These are phyloP conservation scores for Nitzschia putrida DNA, from an alignment of 108 stramenopile genomes.

Conservation along the genomic window DNA sequence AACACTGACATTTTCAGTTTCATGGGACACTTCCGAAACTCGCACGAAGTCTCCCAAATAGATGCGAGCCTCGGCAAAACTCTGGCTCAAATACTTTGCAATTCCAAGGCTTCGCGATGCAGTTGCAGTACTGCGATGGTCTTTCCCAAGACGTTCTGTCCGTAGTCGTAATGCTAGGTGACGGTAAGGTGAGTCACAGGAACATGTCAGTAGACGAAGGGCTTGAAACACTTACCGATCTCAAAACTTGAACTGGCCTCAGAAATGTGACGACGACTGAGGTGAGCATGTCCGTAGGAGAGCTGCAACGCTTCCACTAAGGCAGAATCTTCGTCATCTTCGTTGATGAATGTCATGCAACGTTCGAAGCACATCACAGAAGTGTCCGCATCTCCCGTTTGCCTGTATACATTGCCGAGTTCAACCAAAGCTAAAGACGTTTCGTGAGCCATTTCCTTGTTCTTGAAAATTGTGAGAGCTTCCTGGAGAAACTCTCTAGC, in stretches of 20 bases:
- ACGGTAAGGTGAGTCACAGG: not conserved
- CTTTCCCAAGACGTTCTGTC: slow-evolving; percentile 24
- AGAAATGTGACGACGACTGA: not conserved
- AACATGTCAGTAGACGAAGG: not conserved
- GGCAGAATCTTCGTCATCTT: slow-evolving; percentile 6
- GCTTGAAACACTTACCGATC: slow-evolving; percentile 6
- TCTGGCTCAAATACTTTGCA: slow-evolving; percentile 21
- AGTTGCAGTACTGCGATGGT: slow-evolving; percentile 21
- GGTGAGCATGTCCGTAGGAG: slow-evolving; percentile 27
- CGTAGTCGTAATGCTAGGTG: slow-evolving; percentile 9
- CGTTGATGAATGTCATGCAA: slow-evolving; percentile 36
- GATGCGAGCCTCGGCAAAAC: slow-evolving; percentile 27
- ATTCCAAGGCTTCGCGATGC: slow-evolving; percentile 32
- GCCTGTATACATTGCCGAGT: slow-evolving; percentile 60
- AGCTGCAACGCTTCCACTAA: slow-evolving; percentile 22
- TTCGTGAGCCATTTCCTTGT: slow-evolving; percentile 39
- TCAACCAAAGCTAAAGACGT: slow-evolving; percentile 54
- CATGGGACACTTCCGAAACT: slow-evolving; percentile 14
- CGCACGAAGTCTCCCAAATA: slow-evolving; percentile 31
- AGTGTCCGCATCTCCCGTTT: slow-evolving; percentile 35
- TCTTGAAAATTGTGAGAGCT: slow-evolving; percentile 53
- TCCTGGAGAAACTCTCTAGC: slow-evolving; percentile 42
- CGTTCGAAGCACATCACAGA: slow-evolving; percentile 54
- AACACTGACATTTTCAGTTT: not conserved
- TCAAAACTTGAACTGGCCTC: slow-evolving; percentile 16